A percentile compares a stretch with the other conserved stretches of the same genome.
Conservation (phyloP, 208 protist species). For the Leishmania major region DNA sequence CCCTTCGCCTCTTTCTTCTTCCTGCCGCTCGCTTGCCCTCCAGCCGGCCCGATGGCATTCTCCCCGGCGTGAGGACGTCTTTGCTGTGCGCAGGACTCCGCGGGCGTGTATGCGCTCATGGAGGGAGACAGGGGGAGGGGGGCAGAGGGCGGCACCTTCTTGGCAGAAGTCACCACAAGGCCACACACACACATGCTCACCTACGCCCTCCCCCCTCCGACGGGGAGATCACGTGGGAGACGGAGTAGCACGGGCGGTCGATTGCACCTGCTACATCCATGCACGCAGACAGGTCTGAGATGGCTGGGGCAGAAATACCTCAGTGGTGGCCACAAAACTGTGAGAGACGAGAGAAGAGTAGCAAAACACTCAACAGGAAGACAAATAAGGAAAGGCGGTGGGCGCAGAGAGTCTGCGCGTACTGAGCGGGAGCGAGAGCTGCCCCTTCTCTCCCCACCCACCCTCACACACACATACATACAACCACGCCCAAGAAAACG, state of each 20-base stretch:
- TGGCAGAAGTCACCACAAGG: background rate
- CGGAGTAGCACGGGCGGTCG: background rate
- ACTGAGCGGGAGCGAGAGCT: background rate
- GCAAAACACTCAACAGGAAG: constrained; percentile 22
- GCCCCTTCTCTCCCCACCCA: background rate
- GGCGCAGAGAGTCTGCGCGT: background rate
- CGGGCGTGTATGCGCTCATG: background rate
- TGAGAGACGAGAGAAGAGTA: constrained; percentile 24
- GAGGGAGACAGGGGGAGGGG: too few species aligned
- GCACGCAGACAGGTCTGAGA: constrained; percentile 8
- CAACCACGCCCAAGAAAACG: background rate
- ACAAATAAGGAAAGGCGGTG: background rate
- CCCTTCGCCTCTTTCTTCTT: background rate
- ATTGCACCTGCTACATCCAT: background rate
- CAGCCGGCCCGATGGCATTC: background rate
- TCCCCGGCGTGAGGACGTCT: background rate
- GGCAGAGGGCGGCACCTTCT: background rate
- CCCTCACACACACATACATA: background rate
- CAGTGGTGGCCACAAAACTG: constrained; percentile 8
- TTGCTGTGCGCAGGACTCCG: background rate
- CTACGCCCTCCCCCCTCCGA: background rate
- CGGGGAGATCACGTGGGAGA: background rate
- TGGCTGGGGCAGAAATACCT: background rate
- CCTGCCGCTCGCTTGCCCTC: background rate
- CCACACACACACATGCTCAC: background rate